Evolutionary conservation across 176 grass and related monocot genomes (phyloP).

Genomic region (Zizania latifolia): DNA sequence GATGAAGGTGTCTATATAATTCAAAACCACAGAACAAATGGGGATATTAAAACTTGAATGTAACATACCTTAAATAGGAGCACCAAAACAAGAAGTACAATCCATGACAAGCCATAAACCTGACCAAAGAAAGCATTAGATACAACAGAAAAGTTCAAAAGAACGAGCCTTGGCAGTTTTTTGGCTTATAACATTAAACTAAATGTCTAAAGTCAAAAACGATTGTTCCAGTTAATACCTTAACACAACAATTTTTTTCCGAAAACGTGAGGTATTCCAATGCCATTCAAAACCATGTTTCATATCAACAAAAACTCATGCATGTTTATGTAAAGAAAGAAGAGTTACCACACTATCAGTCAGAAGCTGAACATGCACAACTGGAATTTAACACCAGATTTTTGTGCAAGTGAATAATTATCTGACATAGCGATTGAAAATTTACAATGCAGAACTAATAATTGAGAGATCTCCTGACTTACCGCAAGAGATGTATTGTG

Average conservation of each 20-base stretch:
- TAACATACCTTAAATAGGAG: conserved; percentile 78
- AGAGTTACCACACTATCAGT: not conserved
- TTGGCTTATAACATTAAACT: not conserved
- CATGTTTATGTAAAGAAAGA: not conserved
- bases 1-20: not conserved
- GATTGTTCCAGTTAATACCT: conserved; percentile 12
- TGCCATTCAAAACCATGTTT: not conserved
- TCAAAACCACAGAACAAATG: not conserved
- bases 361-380: not conserved
- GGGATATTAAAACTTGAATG: not conserved
- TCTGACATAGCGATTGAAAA: not conserved
- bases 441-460: not conserved
- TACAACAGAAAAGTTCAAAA: not conserved
- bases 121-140: conserved; percentile 38
- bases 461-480: conserved; percentile 32
- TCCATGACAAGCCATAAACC: conserved; percentile 96
- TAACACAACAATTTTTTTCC: not conserved
- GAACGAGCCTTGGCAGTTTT: not conserved
- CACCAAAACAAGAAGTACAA: conserved; percentile 68
- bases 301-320: conserved; percentile 13
- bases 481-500: conserved; percentile 77
- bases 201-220: not conserved
- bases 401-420: not conserved
- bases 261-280: not conserved
- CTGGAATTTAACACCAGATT: not conserved